Evolutionary conservation across 2,329 filamentous ascomycete species (phyloP), one percentile per base, ranked within the genome.

Genomic region (Alternaria triticina): DNA sequence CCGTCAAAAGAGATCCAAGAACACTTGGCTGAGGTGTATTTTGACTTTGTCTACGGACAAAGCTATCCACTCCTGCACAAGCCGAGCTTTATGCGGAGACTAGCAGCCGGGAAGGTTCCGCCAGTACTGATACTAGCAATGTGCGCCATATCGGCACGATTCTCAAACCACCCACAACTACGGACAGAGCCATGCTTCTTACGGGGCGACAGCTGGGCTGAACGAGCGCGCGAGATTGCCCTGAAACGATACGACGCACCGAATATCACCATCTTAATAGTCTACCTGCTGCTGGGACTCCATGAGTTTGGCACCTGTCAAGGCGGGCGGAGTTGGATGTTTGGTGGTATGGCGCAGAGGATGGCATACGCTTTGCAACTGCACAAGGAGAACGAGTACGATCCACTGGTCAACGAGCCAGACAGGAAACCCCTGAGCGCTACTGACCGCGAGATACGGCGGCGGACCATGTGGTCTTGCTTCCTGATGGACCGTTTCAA

Each of bases 301-400:
- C 95, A 99, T 77, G 95, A 97, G 74, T 98, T 98, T 73, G 96
- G 96, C 59, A 98, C 95, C 12, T 98, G 96, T 76, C 95, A 98
- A 77, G 96, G 96, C 61, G 95, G 94, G 13, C 88, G 95, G 69
- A 97, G 94, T 77, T 99, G 96, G 96, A 93, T 96, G 63, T 88
- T 98, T 67, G 94, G 94, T 17, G 96, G 96, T 1, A 94, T 97
- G 84, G 96, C 95, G 13, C 94, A 97, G 74, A 88, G 96, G 43
- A 98, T 98, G 96, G 96, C 95, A 9, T 97, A 97, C 79, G 96
- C 96, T 13, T 83, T 99, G 49, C 95, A 98, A 77, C 83, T 99
- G 27, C 96, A 99, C 82, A 92, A 91, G 75, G 96, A 98, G 77
- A 86, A 97, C 27, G 93, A 97, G 66, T 89, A 91, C 73, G 93